phyloP scores from a whole-genome alignment of 2,329 filamentous ascomycete genomes.

The Stachybotrys chartarum region DNA sequence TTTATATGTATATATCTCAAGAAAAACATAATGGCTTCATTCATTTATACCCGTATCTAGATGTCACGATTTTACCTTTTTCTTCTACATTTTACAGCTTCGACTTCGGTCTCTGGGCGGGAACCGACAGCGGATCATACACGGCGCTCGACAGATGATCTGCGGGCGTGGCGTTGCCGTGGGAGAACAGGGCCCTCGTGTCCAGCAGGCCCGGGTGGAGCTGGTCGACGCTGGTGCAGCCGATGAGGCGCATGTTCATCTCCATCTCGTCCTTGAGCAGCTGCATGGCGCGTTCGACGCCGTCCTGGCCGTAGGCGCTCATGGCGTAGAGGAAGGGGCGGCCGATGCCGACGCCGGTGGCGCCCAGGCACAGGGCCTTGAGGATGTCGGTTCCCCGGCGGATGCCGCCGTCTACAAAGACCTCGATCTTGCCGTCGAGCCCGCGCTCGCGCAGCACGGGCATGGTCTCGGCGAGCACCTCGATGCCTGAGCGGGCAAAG shows the following conservation, averaged over 20 bases:
- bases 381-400: constrained; percentile 88
- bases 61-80: neutral
- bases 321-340: constrained; percentile 94
- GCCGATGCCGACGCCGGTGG: constrained; percentile 87
- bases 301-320: constrained; percentile 80
- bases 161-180: constrained; percentile 39
- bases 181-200: constrained; percentile 56
- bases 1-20: no score
- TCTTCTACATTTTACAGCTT: constrained; percentile 35
- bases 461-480: constrained; percentile 90
- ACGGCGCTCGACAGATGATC: constrained; percentile 41
- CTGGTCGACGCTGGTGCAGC: constrained; percentile 66
- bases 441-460: constrained; percentile 70
- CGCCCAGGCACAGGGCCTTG: constrained; percentile 89
- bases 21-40: no score
- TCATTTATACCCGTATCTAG: neutral
- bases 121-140: constrained; percentile 47
- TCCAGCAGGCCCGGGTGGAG: constrained; percentile 78
- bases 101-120: constrained; percentile 42
- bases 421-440: constrained; percentile 70
- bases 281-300: constrained; percentile 89
- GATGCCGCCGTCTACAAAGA: constrained; percentile 87
- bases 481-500: constrained; percentile 80
- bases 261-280: constrained; percentile 93
- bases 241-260: constrained; percentile 97